Base-by-base conservation (phyloP, 257 asterid species). In the Solanum lycopersicoides region DNA sequence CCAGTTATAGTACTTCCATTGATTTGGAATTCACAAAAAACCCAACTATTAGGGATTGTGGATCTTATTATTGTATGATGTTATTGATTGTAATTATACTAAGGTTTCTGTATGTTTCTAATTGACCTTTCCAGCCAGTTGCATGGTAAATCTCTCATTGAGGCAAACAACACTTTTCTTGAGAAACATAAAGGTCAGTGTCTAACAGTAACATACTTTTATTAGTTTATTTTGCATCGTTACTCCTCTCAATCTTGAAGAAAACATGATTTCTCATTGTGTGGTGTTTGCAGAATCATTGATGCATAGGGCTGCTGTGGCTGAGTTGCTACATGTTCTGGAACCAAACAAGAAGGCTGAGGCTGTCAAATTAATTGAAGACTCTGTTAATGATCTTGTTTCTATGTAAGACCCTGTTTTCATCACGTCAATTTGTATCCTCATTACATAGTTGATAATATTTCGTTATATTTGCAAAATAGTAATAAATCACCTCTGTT, bases 301-400 rank as follows among this genome's bases (percentile, higher is more conserved):
- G 93, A 90, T 88, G 90, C 98, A 95, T 89, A 95, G 98, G 89
- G 96, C 98, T 77, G 97, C 98, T 86, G 98, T 86, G 63, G 98
- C 99, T 30, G 99, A 97, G 94, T 93, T 95, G 98, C 88, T 93
- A 42, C 90, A 90, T 92, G 92, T 95, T 89, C 88, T 95, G 87
- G 98, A 95, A 86, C 96, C 98, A 85, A 94, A 89, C 91, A 95
- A 93, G 94, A 95, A 93, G 90, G 88, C 89, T 35, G 98, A 97
- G 89, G 98, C 98, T 86, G 77, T 92, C 77, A 93, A 91, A 80
- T 92, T 95, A 91, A 93, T 97, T 88, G 98, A 93, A 92, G 98
- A 93, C 80, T 95, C 98, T 60, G 83, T 92, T 68, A 91, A 90
- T 76, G 91, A 91, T 87, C 88, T 87, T 68, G 87, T 86, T 86